phyloP scores from a whole-genome alignment of 345 rosid genomes.

The Bretschneidera sinensis region DNA sequence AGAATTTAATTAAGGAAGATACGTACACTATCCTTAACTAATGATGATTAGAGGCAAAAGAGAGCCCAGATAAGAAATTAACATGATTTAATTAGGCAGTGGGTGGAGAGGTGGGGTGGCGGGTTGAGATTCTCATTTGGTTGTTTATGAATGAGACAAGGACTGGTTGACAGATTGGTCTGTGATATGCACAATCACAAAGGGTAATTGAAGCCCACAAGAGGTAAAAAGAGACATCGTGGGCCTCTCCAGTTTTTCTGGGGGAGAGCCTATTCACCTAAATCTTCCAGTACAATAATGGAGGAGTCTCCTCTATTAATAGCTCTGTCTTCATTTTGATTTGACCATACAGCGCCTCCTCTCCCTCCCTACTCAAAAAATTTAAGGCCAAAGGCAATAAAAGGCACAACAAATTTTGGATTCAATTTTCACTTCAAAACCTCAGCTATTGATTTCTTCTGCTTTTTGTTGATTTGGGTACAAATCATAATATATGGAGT shows the following conservation, averaged over 20 bases:
- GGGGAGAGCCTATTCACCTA: constrained; percentile 20
- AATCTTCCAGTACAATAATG: constrained; percentile 39
- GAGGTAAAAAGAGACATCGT: constrained; percentile 35
- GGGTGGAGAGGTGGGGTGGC: background rate
- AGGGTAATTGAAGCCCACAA: no score
- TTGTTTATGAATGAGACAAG: constrained; percentile 34
- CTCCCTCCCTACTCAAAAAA: no score
- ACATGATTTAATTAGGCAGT: constrained; percentile 11
- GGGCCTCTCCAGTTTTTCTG: constrained; percentile 41
- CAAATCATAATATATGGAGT: no score
- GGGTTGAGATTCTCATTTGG: constrained; percentile 24
- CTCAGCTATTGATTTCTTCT: no score
- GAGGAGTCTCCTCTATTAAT: constrained; percentile 27
- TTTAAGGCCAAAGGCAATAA: no score
- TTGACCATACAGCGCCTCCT: no score
- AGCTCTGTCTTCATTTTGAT: constrained; percentile 8
- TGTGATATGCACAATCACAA: constrained; percentile 16
- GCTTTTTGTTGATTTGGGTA: no score
- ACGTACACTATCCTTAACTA: constrained; percentile 5
- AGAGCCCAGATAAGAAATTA: no score
- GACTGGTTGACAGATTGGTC: constrained; percentile 36
- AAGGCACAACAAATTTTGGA: no score
- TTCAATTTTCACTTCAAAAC: no score
- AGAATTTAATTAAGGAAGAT: no score
- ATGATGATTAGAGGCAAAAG: constrained; percentile 18